Base-by-base conservation (phyloP, 495 filamentous ascomycete species). In the Neurospora cerealis region DNA sequence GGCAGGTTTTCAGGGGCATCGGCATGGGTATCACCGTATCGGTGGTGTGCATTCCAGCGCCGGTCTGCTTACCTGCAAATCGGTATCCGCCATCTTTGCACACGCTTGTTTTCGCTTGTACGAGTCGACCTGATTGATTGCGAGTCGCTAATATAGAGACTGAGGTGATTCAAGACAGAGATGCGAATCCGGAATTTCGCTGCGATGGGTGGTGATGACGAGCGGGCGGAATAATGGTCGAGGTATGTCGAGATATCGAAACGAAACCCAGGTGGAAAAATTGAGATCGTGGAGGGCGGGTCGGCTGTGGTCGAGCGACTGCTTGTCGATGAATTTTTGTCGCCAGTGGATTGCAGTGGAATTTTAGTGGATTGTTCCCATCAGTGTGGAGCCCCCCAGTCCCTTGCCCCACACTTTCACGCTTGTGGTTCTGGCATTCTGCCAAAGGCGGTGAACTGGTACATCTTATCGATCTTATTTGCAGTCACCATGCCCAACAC, bases 291-390 rank as follows among this genome's bases (percentile, higher is more conserved):
- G 54, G 74, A 70, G 75, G 77, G 77, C 72, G 71, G 54, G 54
- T 62, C 54, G 13, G 24, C 24, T 62, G 54, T 62, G 28, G 54
- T 66, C 54, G 28, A 34, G 28, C 62, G 76, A 76, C 42, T 41
- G 36, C 38, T 66, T 69, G 70, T 71, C 73, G 72, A 76, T 79
- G 78, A 81, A 77, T 81, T 81, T 66, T 81, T 81, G 77, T 80
- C 79, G 74, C 77, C 73, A 72, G 74, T 69, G 54, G 54, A 66
- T 66, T 66, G 15, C 54, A 19, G 54, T 66, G 54, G 77, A 78
- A 79, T 76, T 80, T 80, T 76, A 78, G 79, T 72, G 54, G 54
- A 66, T 36, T 34, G 28, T 62, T 62, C 24, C 54, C 54, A 62
- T 34, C 48, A 70, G 69, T 79, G 79, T 81, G 79, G 79, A 78